These are phyloP conservation scores for Ustilago trichophora DNA, from an alignment of 1,284 basidiomycete species.

Conservation along the genomic window DNA sequence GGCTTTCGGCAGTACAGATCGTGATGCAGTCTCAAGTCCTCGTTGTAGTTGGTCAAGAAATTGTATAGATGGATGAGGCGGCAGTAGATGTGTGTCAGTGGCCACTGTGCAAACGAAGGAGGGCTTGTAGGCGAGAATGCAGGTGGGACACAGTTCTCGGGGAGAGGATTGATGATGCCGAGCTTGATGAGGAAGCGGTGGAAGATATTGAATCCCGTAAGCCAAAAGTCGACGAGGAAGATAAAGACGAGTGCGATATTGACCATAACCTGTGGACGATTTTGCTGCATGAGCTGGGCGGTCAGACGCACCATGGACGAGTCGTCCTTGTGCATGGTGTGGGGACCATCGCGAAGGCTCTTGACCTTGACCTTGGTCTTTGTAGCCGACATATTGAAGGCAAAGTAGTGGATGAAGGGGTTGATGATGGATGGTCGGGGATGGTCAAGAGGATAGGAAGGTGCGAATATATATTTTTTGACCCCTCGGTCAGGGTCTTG, in stretches of 20 bases:
- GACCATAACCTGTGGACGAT: conserved; percentile 19
- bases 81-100: conserved; percentile 38
- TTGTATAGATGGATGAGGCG: conserved; percentile 35
- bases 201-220: conserved; percentile 26
- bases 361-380: conserved; percentile 9
- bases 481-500: too few species aligned
- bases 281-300: conserved; percentile 34
- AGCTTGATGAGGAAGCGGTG: conserved; percentile 32
- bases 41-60: conserved; percentile 18
- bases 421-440: too few species aligned
- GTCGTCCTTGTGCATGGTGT: conserved; percentile 20
- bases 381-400: neutral
- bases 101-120: conserved; percentile 33
- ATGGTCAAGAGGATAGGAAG: neutral
- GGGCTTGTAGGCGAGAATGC: conserved; percentile 38
- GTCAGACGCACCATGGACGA: conserved; percentile 35
- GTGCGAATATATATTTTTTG: neutral
- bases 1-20: conserved; percentile 27
- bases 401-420: neutral
- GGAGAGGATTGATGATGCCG: conserved; percentile 12
- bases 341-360: conserved; percentile 9
- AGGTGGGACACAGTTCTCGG: conserved; percentile 28
- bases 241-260: conserved; percentile 32
- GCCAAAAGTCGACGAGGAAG: conserved; percentile 24
- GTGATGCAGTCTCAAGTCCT: conserved; percentile 23